phyloP scores from a whole-genome alignment of 805 yeast genomes.

The Sugiyamaella mastotermitis region DNA sequence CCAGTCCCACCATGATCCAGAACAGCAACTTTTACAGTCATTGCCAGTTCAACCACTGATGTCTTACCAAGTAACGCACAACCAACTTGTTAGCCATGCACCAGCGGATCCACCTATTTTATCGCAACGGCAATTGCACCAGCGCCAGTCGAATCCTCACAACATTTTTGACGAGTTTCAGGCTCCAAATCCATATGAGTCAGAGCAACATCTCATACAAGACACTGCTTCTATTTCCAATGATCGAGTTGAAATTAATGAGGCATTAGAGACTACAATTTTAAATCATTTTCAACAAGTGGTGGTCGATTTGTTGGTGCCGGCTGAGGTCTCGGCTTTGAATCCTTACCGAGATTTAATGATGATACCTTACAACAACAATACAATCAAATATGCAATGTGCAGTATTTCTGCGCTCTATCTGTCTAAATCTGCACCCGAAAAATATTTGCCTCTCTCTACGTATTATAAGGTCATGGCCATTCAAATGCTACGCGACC shows the following conservation, averaged over 20 bases:
- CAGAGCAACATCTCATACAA: too few species aligned
- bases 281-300: constrained; percentile 9
- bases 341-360: constrained; percentile 13
- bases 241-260: too few species aligned
- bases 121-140: too few species aligned
- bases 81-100: too few species aligned
- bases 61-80: too few species aligned
- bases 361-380: constrained; percentile 7
- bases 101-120: too few species aligned
- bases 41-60: too few species aligned
- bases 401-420: constrained; percentile 16
- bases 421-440: constrained; percentile 6
- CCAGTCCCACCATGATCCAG: not conserved
- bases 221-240: too few species aligned
- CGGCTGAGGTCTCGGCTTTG: not conserved
- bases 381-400: constrained; percentile 13
- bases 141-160: too few species aligned
- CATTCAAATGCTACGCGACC: constrained; percentile 6
- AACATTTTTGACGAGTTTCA: too few species aligned
- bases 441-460: constrained; percentile 6
- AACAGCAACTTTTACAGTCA: too few species aligned
- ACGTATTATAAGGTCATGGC: constrained; percentile 14
- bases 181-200: too few species aligned
- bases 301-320: not conserved
- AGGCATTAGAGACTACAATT: not conserved